phyloP scores from a whole-genome alignment of 768 basidiomycete genomes.

The Polyporus arcularius region DNA sequence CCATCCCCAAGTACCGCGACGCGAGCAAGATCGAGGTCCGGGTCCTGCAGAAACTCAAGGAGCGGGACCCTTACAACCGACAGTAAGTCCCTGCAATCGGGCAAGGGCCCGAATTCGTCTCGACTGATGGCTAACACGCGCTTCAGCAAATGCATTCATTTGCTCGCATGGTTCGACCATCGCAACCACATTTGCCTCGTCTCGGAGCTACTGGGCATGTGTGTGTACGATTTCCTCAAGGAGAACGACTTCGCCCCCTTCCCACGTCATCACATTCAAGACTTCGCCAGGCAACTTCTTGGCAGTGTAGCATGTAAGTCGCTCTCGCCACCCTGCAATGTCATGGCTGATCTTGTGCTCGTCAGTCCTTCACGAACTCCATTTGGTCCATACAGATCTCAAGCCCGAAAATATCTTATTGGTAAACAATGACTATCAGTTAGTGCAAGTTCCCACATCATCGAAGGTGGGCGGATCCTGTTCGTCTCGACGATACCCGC shows the following conservation, averaged over 20 bases:
- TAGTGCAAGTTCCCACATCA: slow-evolving; percentile 57
- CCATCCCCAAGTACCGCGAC: slow-evolving; percentile 98
- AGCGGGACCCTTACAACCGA: slow-evolving; percentile 82
- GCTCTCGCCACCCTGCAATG: neutral
- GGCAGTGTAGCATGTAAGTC: slow-evolving; percentile 91
- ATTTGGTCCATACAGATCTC: slow-evolving; percentile 95
- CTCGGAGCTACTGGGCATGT: slow-evolving; percentile 93
- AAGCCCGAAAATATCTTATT: slow-evolving; percentile 99
- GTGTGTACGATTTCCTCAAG: slow-evolving; percentile 98
- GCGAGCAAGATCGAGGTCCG: slow-evolving; percentile 98
- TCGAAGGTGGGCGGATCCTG: slow-evolving; percentile 54
- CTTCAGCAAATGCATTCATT: slow-evolving; percentile 93
- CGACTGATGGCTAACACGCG: slow-evolving; percentile 2
- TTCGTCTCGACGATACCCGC: neutral
- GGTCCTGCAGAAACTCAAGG: slow-evolving; percentile 88
- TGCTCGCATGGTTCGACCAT: slow-evolving; percentile 93
- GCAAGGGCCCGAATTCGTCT: neutral
- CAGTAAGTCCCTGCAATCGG: slow-evolving; percentile 56
- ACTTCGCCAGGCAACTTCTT: slow-evolving; percentile 89
- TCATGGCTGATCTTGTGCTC: slow-evolving; percentile 20
- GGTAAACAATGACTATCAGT: slow-evolving; percentile 78
- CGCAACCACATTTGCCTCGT: slow-evolving; percentile 98
- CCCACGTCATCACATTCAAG: slow-evolving; percentile 94
- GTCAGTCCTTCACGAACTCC: slow-evolving; percentile 86
- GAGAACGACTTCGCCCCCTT: slow-evolving; percentile 97